Percentiles rank a stretch among this genome's conserved stretches.
Conservation (phyloP, 2,329 filamentous ascomycete species). For the Neodidymelliopsis sp. region DNA sequence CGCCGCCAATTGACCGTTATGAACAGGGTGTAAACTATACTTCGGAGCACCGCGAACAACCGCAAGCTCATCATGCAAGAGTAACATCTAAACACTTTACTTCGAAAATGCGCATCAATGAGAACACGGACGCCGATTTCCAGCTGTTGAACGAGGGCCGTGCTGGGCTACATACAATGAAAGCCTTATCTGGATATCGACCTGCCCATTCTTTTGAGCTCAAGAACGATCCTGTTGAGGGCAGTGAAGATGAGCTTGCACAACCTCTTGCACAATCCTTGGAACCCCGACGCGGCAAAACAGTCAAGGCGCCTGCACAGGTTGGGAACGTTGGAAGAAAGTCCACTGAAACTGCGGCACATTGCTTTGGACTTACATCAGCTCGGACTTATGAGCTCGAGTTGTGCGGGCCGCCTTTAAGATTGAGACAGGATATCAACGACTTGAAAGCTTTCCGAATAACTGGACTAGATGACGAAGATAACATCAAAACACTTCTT, state of each 20-base stretch:
- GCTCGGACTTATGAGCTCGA: constrained; percentile 26
- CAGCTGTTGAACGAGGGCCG: background rate
- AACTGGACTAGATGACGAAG: background rate
- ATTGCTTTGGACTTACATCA: constrained; percentile 26
- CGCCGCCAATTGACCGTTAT: too few species aligned
- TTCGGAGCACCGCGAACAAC: background rate
- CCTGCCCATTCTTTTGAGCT: background rate
- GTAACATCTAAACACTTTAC: constrained; percentile 23
- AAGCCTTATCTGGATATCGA: background rate
- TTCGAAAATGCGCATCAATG: constrained; percentile 32
- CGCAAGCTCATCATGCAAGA: background rate
- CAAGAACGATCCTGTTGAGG: background rate
- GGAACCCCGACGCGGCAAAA: too few species aligned
- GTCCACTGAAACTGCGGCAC: too few species aligned
- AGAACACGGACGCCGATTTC: too few species aligned
- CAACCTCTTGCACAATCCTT: too few species aligned
- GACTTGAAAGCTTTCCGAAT: constrained; percentile 7
- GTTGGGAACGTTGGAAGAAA: too few species aligned
- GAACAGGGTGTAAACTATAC: constrained; percentile 24
- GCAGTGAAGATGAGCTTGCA: constrained; percentile 31
- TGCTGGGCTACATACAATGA: background rate
- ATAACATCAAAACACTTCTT: background rate
- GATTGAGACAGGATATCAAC: background rate
- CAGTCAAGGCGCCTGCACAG: too few species aligned
- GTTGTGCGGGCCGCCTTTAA: background rate